These are phyloP conservation scores for Pyrenophora graminea DNA, from an alignment of 2,329 filamentous ascomycete genomes.

Conservation along the genomic window DNA sequence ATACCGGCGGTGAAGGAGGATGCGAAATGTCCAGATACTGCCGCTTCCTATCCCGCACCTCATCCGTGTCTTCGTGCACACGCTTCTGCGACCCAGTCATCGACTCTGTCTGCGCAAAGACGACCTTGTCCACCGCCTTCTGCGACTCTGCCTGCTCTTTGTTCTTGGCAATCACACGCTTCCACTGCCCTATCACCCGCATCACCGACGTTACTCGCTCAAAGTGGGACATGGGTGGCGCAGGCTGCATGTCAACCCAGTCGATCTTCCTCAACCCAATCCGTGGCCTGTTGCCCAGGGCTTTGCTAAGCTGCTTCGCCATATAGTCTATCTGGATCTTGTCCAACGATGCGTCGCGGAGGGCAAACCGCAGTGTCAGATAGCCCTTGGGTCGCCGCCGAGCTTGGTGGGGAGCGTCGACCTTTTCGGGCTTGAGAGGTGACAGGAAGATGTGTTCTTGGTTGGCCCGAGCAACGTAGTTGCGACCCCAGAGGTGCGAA, in stretches of 20 bases:
- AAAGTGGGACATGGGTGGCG: constrained; percentile 30
- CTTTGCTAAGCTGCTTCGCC: constrained; percentile 31
- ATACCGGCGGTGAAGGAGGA: constrained; percentile 35
- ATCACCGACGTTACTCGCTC: constrained; percentile 33
- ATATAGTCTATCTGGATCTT: constrained; percentile 38
- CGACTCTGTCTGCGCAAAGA: constrained; percentile 8
- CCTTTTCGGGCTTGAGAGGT: constrained; percentile 26
- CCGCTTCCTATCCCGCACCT: constrained; percentile 24
- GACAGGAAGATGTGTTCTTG: constrained; percentile 40
- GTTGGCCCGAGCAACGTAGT: constrained; percentile 19
- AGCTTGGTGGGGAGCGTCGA: constrained; percentile 3
- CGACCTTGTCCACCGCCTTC: constrained; percentile 11
- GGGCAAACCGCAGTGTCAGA: constrained; percentile 39
- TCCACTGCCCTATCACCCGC: constrained; percentile 37
- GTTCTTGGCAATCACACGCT: constrained; percentile 27
- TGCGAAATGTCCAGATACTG: constrained; percentile 21
- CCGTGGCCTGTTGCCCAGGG: constrained; percentile 32
- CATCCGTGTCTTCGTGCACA: constrained; percentile 16
- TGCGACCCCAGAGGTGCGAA: constrained; percentile 33
- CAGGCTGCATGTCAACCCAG: constrained; percentile 37
- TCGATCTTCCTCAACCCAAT: constrained; percentile 39
- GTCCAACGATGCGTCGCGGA: constrained; percentile 32
- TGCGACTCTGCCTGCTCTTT: constrained; percentile 15
- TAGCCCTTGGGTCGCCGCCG: constrained; percentile 28
- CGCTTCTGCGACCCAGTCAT: constrained; percentile 24